Base-by-base conservation (phyloP, 2,329 filamentous ascomycete genomes). In the Colletotrichum endophyticum region DNA sequence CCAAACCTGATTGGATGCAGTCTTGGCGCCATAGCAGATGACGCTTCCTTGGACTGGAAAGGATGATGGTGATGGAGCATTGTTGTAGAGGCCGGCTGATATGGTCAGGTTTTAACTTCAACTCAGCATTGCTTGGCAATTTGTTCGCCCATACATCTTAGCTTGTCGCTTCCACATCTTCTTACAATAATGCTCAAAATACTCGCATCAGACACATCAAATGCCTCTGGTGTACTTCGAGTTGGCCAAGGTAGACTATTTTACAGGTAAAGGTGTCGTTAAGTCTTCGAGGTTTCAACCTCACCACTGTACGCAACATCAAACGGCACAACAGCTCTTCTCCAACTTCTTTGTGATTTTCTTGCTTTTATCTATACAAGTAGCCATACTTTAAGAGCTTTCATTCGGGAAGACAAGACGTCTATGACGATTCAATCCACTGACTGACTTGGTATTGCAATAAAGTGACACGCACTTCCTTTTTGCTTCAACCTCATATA, bases 201-300 rank as follows among this genome's bases (percentile, higher is more conserved):
- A 5, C 2, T 36, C 15, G 34, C 34, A 36, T 16, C 34, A 36
- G 34, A 16, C 34, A 36, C 34, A 36, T 36, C 15, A 8, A 36
- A 4, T 36, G 15, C 34, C 34, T 36, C 13, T 36, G 34, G 34
- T 4, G 34, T 36, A 1, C 6, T 36, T 15, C 34, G 34, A 36
- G 13, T 36, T 1, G 13, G 13, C 34, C 15, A 5, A 27, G 27
- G 27, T 5, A 36, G 34, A 34, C 34, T 36, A 36, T 36, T 0
- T 36, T 8, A 1, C 13, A 36, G 0, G 13, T 36, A 7, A 36
- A 2, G 5, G 4, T 36, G 8, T 36, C 0, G 34, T 16, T 36
- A 0, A 36, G 34, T 16, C 34, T 4, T 15, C 15, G 34, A 36
- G 15, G 1, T 16, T 16, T 36, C 1, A 36, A 36, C 15, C 15